A percentile compares a stretch with the other conserved stretches of the same genome.
Conservation (phyloP, 306 rosid species). For the Glycine latifolia region DNA sequence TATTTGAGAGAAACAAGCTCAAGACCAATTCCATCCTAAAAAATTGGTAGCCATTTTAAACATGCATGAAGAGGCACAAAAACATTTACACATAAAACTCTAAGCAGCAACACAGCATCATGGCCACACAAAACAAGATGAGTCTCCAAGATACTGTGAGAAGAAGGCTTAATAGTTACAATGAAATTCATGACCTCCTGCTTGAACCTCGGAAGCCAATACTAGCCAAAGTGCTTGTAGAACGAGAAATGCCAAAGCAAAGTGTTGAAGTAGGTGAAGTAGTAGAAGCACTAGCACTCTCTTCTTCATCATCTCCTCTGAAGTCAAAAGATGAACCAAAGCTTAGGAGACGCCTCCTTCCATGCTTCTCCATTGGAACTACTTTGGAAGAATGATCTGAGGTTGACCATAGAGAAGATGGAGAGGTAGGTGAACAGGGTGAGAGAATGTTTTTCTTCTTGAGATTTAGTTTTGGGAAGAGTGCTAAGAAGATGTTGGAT, state of each 20-base stretch:
- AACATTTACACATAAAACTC: conserved; percentile 43
- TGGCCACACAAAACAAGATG: conserved; percentile 11
- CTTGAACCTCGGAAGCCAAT: conserved; percentile 29
- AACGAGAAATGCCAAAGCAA: conserved; percentile 62
- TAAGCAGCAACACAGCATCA: not conserved
- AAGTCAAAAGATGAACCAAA: conserved; percentile 62
- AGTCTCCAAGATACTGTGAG: no score
- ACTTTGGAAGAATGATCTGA: conserved; percentile 43
- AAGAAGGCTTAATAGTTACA: not conserved
- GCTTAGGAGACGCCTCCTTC: conserved; percentile 51
- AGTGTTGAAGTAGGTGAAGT: conserved; percentile 61
- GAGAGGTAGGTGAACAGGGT: conserved; percentile 20
- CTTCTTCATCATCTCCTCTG: conserved; percentile 48
- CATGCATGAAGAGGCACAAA: not conserved
- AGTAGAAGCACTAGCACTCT: conserved; percentile 38
- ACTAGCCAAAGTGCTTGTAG: conserved; percentile 1
- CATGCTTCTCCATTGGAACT: not conserved
- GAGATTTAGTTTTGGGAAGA: conserved; percentile 56
- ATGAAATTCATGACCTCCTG: conserved; percentile 18
- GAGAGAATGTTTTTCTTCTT: conserved; percentile 50
- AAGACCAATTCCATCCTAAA: conserved; percentile 29
- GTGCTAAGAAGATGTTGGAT: conserved; percentile 54
- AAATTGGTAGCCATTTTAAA: conserved; percentile 28
- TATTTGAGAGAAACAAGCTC: conserved; percentile 38
- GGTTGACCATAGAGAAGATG: conserved; percentile 22